Evolutionary conservation across 164 flowering plant species (phyloP), one percentile per base, ranked within the genome.

Genomic region (Piper longum): DNA sequence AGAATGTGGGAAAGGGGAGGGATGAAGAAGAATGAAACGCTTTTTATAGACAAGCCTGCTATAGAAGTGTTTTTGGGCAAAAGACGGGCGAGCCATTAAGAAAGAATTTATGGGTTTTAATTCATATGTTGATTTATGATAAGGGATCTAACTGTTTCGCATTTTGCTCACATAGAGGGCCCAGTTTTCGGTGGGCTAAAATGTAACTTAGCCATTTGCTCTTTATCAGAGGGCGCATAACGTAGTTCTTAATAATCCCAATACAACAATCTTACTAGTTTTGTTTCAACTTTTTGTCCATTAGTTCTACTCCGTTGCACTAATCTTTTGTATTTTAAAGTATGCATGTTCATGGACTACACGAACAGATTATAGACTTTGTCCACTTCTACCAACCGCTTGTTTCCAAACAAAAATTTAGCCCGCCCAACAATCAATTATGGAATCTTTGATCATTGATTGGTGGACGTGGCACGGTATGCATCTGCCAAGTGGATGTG

Each of bases 361-460:
- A 26, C 36, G 36, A 26, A 26, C 36, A 26, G 36, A 26, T 26
- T 26, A 1, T 26, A 26, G 36, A 26, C 36, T 0, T 60, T 60
- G 62, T 41, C 62, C 41, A 42, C 62, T 41, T 41, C 42, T 60
- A 41, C 62, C 62, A 41, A 60, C 62, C 48, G 5, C 6, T 60
- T 48, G 42, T 39, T 6, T 60, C 19, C 44, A 17, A 41, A 17
- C 48, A 13, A 16, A 42, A 60, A 42, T 60, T 39, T 42, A 18
- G 62, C 43, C 19, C 19, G 52, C 52, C 52, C 52, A 48, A 5
- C 52, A 48, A 12, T 48, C 14, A 5, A 5, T 26, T 26, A 26
- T 26, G 1, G 36, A 26, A 26, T 26, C 36, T 9, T 48, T 48
- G 7, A 9, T 12, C 12, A 5, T 48, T 48, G 52, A 48, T 48